These are phyloP conservation scores for Collybiopsis luxurians DNA, from an alignment of 768 basidiomycete genomes.

Conservation along the genomic window DNA sequence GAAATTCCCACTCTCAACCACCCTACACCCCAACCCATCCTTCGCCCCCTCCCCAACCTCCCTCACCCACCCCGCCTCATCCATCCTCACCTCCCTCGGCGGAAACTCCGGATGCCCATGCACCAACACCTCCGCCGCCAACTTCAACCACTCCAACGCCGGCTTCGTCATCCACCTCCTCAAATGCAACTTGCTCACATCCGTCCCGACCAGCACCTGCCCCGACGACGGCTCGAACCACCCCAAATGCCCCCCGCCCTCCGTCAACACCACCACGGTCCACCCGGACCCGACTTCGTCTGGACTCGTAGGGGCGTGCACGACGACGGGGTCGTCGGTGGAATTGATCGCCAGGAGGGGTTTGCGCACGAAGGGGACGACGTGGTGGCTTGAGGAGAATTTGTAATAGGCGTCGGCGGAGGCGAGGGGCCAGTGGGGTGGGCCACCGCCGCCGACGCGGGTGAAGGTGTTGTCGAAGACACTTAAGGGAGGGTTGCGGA, in stretches of 20 bases:
- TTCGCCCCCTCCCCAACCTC: slow-evolving; percentile 1
- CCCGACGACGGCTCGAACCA: slow-evolving; percentile 43
- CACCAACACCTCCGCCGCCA: slow-evolving; percentile 33
- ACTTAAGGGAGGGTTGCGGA: slow-evolving; percentile 30
- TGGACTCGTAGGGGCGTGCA: slow-evolving; percentile 19
- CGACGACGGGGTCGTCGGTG: slow-evolving; percentile 51
- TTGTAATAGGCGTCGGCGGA: slow-evolving; percentile 46
- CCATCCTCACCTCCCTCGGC: neutral
- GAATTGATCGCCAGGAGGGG: slow-evolving; percentile 53
- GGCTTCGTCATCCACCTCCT: slow-evolving; percentile 45
- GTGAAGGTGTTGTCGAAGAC: slow-evolving; percentile 44
- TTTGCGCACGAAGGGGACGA: slow-evolving; percentile 39
- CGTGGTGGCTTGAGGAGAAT: slow-evolving; percentile 43
- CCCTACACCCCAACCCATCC: slow-evolving; percentile 39
- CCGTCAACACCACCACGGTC: slow-evolving; percentile 39
- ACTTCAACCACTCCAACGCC: slow-evolving; percentile 46
- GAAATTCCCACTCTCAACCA: slow-evolving; percentile 31
- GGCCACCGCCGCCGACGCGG: slow-evolving; percentile 44
- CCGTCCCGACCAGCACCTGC: neutral
- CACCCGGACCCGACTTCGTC: slow-evolving; percentile 25
- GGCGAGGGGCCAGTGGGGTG: slow-evolving; percentile 21
- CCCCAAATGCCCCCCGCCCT: slow-evolving; percentile 52
- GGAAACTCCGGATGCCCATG: neutral
- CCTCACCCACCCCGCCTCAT: slow-evolving; percentile 10
- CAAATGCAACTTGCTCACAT: slow-evolving; percentile 11